Evolutionary conservation across 2,329 filamentous ascomycete genomes (phyloP).

Genomic region (Trichoderma breve): DNA sequence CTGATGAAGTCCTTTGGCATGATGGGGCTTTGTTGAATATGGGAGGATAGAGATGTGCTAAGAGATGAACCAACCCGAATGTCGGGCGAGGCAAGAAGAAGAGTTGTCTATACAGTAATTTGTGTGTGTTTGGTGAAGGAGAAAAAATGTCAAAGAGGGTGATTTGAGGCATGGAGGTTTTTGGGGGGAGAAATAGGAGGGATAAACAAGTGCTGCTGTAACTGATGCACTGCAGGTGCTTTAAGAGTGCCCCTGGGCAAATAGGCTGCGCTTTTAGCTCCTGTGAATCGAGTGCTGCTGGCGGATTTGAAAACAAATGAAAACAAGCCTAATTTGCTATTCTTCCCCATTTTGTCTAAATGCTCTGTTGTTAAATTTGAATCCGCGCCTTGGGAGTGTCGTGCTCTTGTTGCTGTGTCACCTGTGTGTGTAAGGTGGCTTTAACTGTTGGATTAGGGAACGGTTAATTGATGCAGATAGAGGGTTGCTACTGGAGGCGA

Average conservation of each 20-base stretch:
- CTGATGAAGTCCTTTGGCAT: conserved; percentile 10
- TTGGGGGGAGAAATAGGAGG: neutral
- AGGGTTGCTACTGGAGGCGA: neutral
- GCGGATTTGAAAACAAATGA: neutral
- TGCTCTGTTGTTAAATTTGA: neutral
- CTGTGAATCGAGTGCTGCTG: neutral
- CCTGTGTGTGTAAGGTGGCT: neutral
- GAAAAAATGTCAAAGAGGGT: neutral
- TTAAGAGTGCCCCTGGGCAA: neutral
- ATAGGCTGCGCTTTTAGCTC: neutral
- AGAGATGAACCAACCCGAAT: neutral
- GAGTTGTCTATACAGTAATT: neutral
- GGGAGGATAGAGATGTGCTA: neutral
- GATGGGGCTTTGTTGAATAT: neutral
- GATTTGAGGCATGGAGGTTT: conserved; percentile 1
- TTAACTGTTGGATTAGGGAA: neutral
- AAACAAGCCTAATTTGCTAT: neutral
- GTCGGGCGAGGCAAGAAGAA: neutral
- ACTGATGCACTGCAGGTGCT: neutral
- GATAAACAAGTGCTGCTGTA: neutral
- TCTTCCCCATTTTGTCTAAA: neutral
- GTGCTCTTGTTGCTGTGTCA: neutral
- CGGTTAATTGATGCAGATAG: neutral
- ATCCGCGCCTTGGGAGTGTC: neutral
- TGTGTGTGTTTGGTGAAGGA: neutral